Base-by-base conservation (phyloP, 2,329 filamentous ascomycete genomes). In the Scedosporium dehoogii region DNA sequence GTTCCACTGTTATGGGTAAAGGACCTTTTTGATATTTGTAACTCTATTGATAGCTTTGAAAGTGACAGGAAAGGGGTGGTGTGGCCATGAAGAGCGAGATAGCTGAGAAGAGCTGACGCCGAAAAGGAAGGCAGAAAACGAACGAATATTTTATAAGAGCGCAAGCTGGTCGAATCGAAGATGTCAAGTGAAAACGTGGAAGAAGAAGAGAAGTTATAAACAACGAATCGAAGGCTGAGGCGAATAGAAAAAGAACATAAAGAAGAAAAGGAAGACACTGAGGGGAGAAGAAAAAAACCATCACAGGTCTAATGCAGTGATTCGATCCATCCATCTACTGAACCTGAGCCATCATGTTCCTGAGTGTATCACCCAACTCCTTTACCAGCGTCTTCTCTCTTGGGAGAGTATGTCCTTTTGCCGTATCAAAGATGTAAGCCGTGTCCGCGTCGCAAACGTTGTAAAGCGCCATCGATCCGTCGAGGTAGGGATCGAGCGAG, bases 401-500 rank as follows among this genome's bases (percentile, higher is more conserved):
- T 0, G 85, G 85, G 4, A 87, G 73, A 0, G 82, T 86, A 68
- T 88, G 85, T 0, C 85, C 85, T 67, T 86, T 86, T 4, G 83
- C 85, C 65, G 86, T 84, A 66, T 88, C 85, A 64, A 87, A 87
- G n/a, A 87, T 75, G 41, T 78, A 76, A 0, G 84, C 84, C 1
- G 74, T 79, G 63, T 87, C 84, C 0, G 78, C 78, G 57, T 86
- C 81, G 65, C 84, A 88, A 25, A 85, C 77, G 66, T 85, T 84
- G 72, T 81, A 86, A 3, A 87, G 75, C 0, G 84, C 82, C 73
- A 86, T 78, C 2, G 82, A 81, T 0, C 85, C 84, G 41, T 84
- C 76, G 2, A 86, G 76, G 66, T 86, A 87, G 0, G 84, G 85
- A 66, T 87, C 85, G 63, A 77, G 71, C 10, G 79, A 81, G 9